Conservation (phyloP, 306 rosid species). For the Acmispon strigosus region DNA sequence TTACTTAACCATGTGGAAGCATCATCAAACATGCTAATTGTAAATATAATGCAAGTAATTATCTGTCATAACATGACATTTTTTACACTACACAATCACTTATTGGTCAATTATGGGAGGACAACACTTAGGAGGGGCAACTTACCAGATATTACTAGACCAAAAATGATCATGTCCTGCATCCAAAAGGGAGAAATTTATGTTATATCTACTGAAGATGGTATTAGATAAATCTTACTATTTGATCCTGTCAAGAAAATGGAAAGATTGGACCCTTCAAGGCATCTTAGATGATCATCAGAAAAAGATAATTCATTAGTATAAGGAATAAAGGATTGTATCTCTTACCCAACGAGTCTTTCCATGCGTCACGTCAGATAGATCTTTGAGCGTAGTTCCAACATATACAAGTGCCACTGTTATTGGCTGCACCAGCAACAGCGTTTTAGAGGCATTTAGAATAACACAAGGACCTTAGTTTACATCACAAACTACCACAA, state of each 20-base stretch:
- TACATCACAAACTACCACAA: background rate
- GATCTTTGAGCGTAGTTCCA: slow-evolving; percentile 91
- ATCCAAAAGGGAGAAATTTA: slow-evolving; percentile 27
- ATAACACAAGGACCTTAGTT: background rate
- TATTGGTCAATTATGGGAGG: too few relatives aligned
- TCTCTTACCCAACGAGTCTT: slow-evolving; percentile 63
- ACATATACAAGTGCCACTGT: slow-evolving; percentile 74
- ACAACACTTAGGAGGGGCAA: background rate
- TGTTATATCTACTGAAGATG: slow-evolving; percentile 1
- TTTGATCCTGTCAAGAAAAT: background rate
- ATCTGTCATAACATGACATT: too few relatives aligned
- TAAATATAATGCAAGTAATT: background rate
- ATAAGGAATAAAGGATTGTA: background rate
- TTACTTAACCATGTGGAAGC: background rate
- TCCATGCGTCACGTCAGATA: slow-evolving; percentile 85
- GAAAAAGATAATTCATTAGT: background rate
- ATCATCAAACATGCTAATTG: background rate
- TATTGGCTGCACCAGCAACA: slow-evolving; percentile 60
- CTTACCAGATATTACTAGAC: slow-evolving; percentile 77
- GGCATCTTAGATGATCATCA: slow-evolving; percentile 11
- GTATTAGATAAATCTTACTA: background rate
- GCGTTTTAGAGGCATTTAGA: background rate
- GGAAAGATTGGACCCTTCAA: slow-evolving; percentile 9
- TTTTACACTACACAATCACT: too few relatives aligned
- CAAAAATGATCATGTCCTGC: slow-evolving; percentile 62